phyloP scores from a whole-genome alignment of 805 yeast genomes.

The Nakazawaea ishiwadae region DNA sequence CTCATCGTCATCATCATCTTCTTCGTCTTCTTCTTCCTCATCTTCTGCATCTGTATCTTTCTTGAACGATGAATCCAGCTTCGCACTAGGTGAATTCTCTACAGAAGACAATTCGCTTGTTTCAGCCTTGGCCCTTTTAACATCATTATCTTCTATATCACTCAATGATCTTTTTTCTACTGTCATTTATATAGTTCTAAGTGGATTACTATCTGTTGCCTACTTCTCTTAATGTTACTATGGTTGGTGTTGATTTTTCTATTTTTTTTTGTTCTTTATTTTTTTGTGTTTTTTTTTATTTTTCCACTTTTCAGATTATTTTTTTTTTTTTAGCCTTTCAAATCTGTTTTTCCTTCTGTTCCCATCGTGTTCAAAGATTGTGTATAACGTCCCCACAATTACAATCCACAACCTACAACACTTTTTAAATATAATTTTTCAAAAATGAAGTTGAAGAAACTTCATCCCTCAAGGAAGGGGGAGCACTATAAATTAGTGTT shows the following conservation, averaged over 20 bases:
- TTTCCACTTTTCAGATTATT: not conserved
- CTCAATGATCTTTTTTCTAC: slow-evolving; percentile 6
- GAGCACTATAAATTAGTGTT: slow-evolving; percentile 3
- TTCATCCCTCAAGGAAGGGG: not conserved
- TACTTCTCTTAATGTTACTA: no score
- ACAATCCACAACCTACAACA: no score
- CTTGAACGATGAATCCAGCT: slow-evolving; percentile 18
- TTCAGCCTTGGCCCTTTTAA: slow-evolving; percentile 3
- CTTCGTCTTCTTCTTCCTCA: slow-evolving; percentile 18
- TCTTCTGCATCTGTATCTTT: slow-evolving; percentile 13
- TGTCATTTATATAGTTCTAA: no score
- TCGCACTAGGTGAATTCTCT: slow-evolving; percentile 6
- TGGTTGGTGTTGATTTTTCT: no score
- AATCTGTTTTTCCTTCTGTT: not conserved
- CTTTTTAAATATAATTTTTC: not conserved
- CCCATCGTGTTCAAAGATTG: no score
- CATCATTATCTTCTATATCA: not conserved
- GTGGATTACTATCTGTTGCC: no score
- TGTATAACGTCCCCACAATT: no score
- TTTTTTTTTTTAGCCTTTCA: no score
- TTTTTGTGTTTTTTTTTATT: not conserved
- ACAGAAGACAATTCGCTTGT: slow-evolving; percentile 1
- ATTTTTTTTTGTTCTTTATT: not conserved
- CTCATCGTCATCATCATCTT: slow-evolving; percentile 18
- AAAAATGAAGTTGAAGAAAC: slow-evolving; percentile 3